Conservation (phyloP, 345 rosid species). For the Kernera saxatilis region DNA sequence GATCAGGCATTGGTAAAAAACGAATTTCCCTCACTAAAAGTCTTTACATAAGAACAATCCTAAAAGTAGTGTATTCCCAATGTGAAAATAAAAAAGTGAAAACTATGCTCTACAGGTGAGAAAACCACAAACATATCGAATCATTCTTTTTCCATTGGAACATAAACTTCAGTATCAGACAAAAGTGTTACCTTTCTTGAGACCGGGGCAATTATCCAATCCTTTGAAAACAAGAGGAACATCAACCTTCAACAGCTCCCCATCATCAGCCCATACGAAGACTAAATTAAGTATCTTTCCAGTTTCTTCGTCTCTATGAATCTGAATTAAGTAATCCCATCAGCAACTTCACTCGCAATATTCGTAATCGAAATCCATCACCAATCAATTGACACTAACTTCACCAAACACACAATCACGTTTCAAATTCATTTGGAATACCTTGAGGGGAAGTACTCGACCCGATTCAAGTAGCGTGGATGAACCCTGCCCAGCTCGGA, state of each 20-base stretch:
- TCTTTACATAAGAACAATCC: neutral
- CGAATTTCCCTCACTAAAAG: neutral
- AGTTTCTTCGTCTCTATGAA: slow-evolving; percentile 74
- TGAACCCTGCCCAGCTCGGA: slow-evolving; percentile 79
- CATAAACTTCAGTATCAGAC: neutral
- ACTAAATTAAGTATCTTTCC: slow-evolving; percentile 84
- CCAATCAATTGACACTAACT: neutral
- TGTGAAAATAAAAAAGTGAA: neutral
- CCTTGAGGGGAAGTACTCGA: slow-evolving; percentile 80
- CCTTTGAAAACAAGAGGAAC: slow-evolving; percentile 88
- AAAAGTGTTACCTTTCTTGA: slow-evolving; percentile 57
- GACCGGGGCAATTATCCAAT: slow-evolving; percentile 62
- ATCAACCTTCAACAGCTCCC: slow-evolving; percentile 64
- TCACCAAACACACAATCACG: neutral
- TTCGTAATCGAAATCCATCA: neutral
- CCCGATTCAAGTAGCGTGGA: slow-evolving; percentile 67
- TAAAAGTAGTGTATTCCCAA: neutral
- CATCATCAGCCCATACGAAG: slow-evolving; percentile 86
- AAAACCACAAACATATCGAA: neutral
- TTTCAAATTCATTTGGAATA: neutral
- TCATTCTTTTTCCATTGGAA: neutral
- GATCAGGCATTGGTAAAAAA: neutral
- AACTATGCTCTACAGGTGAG: neutral
- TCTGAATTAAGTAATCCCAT: slow-evolving; percentile 29
- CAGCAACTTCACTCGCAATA: neutral